phyloP scores from a whole-genome alignment of 345 rosid genomes.

The Lagerstroemia speciosa region DNA sequence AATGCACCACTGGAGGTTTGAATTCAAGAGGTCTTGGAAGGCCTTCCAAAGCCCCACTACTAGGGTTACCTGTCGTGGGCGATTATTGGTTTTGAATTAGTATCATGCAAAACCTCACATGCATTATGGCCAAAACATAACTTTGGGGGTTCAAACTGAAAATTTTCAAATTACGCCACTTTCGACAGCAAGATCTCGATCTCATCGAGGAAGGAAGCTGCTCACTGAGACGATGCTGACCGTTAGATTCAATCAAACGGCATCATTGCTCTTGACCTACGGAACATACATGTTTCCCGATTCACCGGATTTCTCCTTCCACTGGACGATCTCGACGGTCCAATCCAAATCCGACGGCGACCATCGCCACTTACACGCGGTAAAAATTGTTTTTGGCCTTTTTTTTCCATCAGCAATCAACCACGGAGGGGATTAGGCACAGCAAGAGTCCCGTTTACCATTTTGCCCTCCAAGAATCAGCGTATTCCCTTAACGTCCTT shows the following conservation, averaged over 20 bases:
- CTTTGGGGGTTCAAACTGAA: not conserved
- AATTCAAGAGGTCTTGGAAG: no score
- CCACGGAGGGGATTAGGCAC: not conserved
- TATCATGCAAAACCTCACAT: not conserved
- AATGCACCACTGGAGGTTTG: no score
- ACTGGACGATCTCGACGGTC: not conserved
- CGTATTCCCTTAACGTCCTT: not conserved
- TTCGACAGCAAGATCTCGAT: not conserved
- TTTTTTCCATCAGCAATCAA: no score
- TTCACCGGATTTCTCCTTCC: not conserved
- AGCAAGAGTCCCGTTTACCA: not conserved
- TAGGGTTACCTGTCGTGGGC: no score
- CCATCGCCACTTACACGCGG: not conserved
- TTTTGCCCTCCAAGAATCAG: slow-evolving; percentile 1
- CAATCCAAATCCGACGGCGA: slow-evolving; percentile 8
- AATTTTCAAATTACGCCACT: not conserved
- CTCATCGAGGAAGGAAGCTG: not conserved
- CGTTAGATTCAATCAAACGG: slow-evolving; percentile 7
- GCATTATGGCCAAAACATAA: not conserved
- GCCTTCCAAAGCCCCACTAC: no score
- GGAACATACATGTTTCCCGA: not conserved
- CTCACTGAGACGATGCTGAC: not conserved
- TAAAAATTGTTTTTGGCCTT: not conserved
- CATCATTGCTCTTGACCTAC: not conserved
- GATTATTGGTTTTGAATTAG: no score